Percentiles rank a stretch among this genome's conserved stretches.
Conservation (phyloP, 1,139 yeast genomes). For the Ogataea hybrid region DNA sequence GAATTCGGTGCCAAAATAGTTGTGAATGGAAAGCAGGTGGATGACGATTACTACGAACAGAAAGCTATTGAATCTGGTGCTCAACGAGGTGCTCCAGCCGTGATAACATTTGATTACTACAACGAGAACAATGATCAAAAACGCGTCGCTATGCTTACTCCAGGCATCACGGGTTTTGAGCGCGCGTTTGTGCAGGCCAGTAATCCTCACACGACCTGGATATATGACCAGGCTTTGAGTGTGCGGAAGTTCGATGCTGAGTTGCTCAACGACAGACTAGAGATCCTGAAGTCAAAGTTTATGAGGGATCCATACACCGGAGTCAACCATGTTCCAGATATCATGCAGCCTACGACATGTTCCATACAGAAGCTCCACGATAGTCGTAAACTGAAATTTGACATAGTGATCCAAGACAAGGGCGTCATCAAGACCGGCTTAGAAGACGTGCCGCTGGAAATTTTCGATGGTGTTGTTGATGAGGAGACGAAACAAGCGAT, state of each 20-base stretch:
- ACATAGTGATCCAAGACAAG: conserved; percentile 46
- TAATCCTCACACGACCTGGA: conserved; percentile 49
- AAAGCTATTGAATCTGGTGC: conserved; percentile 69
- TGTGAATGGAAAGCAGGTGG: conserved; percentile 74
- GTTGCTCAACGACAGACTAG: conserved; percentile 58
- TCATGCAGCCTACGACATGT: conserved; percentile 66
- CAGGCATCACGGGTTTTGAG: conserved; percentile 16
- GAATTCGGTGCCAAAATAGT: conserved; percentile 91
- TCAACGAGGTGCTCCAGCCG: conserved; percentile 78
- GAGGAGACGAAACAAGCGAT: conserved; percentile 62
- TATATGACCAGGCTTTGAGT: conserved; percentile 78
- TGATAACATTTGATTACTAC: conserved; percentile 59
- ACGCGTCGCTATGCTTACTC: conserved; percentile 11
- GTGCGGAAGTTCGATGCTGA: conserved; percentile 67
- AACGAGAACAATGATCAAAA: conserved; percentile 22
- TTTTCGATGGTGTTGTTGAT: conserved; percentile 57
- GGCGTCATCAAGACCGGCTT: conserved; percentile 61
- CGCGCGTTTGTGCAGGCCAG: conserved; percentile 14
- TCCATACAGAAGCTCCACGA: conserved; percentile 35
- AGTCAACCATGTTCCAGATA: conserved; percentile 64
- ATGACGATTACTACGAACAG: conserved; percentile 88
- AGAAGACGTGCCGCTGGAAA: conserved; percentile 49
- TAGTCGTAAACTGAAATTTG: conserved; percentile 42
- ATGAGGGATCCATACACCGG: conserved; percentile 81
- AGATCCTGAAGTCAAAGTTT: conserved; percentile 52